A percentile compares a stretch with the other conserved stretches of the same genome.
Evolutionary conservation across 2,329 filamentous ascomycete species (phyloP).

Genomic region (Epichloe sp.): DNA sequence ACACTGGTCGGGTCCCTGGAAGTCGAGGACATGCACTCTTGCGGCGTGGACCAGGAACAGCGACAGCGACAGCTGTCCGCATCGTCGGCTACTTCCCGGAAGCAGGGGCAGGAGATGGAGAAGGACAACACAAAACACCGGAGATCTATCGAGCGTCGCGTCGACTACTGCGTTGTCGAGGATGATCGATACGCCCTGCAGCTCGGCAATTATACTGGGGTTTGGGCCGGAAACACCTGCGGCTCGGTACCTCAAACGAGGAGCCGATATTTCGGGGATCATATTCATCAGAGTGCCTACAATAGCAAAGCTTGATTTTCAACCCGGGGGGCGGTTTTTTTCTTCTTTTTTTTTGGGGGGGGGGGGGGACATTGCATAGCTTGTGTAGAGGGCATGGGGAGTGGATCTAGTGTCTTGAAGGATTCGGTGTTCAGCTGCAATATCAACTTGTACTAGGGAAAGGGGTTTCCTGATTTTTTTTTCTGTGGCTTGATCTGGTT

Average conservation of each 20-base stretch:
- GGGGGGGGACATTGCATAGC: neutral
- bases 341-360: neutral
- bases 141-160: constrained; percentile 6
- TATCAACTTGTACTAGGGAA: neutral
- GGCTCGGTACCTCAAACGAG: constrained; percentile 6
- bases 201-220: constrained; percentile 12
- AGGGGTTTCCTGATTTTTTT: neutral
- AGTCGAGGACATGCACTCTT: neutral
- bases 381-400: neutral
- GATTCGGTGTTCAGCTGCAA: neutral
- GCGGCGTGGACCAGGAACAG: neutral
- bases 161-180: constrained; percentile 7
- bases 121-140: neutral
- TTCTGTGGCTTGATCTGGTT: neutral
- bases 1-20: constrained; percentile 3
- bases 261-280: constrained; percentile 10
- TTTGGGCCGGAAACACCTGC: constrained; percentile 9
- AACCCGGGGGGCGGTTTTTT: neutral
- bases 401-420: neutral
- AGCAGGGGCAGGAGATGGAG: neutral
- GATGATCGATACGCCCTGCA: constrained; percentile 2
- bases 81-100: neutral
- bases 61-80: neutral
- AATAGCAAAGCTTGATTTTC: neutral
- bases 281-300: constrained; percentile 9